Percentiles rank a stretch among this genome's conserved stretches.
phyloP scores from a whole-genome alignment of 1,284 basidiomycete species.

The Leccinum subrobustum region DNA sequence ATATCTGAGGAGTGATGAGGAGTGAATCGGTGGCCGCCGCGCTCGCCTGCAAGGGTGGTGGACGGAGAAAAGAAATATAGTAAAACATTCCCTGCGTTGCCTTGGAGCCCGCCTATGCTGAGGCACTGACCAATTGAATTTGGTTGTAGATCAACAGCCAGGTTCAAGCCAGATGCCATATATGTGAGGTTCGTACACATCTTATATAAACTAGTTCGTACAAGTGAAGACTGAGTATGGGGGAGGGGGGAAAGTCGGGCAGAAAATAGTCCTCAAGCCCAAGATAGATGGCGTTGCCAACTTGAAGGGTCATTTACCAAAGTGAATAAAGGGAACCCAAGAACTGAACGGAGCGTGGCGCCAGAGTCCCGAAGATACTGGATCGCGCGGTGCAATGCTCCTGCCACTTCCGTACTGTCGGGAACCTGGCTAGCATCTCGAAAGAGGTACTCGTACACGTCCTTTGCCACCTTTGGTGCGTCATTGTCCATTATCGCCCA shows the following conservation, averaged over 20 bases:
- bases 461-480: neutral
- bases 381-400: neutral
- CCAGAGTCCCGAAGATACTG: neutral
- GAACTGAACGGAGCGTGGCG: neutral
- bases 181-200: too few relatives aligned
- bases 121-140: too few relatives aligned
- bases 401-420: neutral
- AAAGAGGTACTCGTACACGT: neutral
- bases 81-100: conserved; percentile 56
- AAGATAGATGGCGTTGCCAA: neutral
- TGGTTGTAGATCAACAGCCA: too few relatives aligned
- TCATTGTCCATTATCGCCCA: neutral
- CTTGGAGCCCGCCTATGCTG: too few relatives aligned
- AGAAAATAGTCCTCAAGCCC: neutral
- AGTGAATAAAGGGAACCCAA: neutral
- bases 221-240: too few relatives aligned
- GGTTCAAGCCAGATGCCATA: too few relatives aligned
- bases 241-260: neutral
- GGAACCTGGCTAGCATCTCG: neutral
- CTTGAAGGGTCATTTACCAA: neutral
- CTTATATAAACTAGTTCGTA: neutral
- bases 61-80: conserved; percentile 76
- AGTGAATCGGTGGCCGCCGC: conserved; percentile 39
- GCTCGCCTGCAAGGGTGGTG: conserved; percentile 55
- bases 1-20: conserved; percentile 67